Evolutionary conservation across 345 rosid species (phyloP).

Genomic region (Populus tremula): DNA sequence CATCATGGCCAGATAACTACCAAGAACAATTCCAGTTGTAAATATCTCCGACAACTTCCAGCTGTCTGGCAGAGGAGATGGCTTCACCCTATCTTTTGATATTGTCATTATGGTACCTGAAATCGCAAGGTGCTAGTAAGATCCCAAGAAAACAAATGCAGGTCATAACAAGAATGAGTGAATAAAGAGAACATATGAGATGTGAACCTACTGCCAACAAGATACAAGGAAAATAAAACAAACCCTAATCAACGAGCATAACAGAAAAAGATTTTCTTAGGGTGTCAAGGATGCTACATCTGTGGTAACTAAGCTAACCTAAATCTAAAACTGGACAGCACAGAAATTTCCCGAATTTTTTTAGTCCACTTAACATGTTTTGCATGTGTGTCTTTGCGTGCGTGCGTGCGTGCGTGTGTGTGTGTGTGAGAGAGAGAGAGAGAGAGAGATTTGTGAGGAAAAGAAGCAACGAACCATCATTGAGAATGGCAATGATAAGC

Average conservation of each 20-base stretch:
- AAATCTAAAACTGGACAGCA: not conserved
- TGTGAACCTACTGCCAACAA: not conserved
- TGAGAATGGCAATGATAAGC: conserved; percentile 94
- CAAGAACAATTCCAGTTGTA: conserved; percentile 85
- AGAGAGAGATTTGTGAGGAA: not conserved
- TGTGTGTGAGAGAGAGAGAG: not conserved
- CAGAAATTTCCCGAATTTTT: not conserved
- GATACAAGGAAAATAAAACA: not conserved
- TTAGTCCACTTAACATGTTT: too few species aligned
- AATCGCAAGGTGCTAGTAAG: conserved; percentile 20
- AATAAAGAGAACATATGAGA: not conserved
- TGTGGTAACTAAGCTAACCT: not conserved
- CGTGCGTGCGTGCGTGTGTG: not conserved
- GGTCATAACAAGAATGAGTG: not conserved
- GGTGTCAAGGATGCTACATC: not conserved
- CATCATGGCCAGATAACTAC: conserved; percentile 96
- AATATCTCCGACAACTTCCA: conserved; percentile 97
- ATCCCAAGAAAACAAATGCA: conserved; percentile 10
- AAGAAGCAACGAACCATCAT: conserved; percentile 66
- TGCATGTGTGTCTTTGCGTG: not conserved
- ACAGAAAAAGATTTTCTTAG: not conserved
- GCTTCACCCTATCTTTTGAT: conserved; percentile 98
- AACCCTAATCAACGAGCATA: not conserved
- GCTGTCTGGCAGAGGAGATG: conserved; percentile 98
- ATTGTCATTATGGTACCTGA: conserved; percentile 98